Evolutionary conservation across 78 protist genomes (phyloP).

Genomic region (Chrysochromulina tobinii): DNA sequence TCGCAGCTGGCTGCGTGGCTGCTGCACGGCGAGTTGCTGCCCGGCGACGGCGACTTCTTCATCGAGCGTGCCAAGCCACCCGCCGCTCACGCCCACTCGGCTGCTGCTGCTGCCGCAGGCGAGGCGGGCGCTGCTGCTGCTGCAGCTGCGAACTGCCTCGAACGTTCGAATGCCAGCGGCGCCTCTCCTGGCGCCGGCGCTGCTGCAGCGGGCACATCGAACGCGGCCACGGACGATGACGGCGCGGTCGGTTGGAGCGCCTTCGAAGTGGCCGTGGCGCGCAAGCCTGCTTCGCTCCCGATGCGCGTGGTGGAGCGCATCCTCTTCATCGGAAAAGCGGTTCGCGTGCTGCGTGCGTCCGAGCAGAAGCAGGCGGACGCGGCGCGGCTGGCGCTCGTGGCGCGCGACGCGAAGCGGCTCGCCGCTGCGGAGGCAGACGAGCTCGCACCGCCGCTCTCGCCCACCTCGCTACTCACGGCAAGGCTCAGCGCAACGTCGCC

Average conservation of each 20-base stretch:
- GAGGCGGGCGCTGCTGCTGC: background rate
- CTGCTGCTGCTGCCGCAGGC: background rate
- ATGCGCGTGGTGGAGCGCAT: background rate
- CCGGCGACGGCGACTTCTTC: background rate
- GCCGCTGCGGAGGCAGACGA: too few relatives aligned
- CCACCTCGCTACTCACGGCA: too few relatives aligned
- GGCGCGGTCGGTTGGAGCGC: background rate
- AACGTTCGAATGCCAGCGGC: too few relatives aligned
- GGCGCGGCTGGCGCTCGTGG: too few relatives aligned
- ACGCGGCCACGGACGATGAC: background rate
- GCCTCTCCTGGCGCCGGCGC: background rate
- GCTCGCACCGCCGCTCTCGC: too few relatives aligned
- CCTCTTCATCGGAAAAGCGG: conserved; percentile 13
- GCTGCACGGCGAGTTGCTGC: background rate
- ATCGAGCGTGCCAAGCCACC: background rate
- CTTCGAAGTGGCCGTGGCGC: background rate
- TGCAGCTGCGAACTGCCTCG: too few relatives aligned
- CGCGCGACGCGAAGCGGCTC: too few relatives aligned
- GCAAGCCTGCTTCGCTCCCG: background rate
- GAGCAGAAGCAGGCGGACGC: too few relatives aligned
- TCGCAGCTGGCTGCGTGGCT: background rate
- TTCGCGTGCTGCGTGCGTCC: background rate
- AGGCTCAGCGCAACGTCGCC: too few relatives aligned
- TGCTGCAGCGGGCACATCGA: background rate
- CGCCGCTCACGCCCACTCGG: too few relatives aligned